Evolutionary conservation across 1,284 basidiomycete species (phyloP).

Genomic region (Sporisorium sorghi): DNA sequence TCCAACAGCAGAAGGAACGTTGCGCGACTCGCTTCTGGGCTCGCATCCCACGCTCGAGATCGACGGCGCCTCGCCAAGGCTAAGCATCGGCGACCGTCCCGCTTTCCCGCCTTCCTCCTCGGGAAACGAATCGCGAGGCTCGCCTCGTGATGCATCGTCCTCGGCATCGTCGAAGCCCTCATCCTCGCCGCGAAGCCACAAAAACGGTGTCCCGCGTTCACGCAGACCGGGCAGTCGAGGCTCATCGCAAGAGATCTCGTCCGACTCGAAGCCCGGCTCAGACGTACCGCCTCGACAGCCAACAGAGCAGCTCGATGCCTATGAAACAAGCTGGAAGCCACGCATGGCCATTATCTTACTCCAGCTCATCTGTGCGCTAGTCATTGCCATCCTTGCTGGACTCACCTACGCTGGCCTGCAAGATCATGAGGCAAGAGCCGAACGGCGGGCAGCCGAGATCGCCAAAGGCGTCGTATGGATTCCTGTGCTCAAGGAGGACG

Average conservation of each 20-base stretch:
- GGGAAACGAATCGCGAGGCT: constrained; percentile 13
- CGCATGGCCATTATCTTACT: constrained; percentile 35
- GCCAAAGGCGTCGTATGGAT: constrained; percentile 60
- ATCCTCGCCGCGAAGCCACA: neutral
- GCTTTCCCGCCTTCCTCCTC: constrained; percentile 15
- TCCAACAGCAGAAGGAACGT: constrained; percentile 32
- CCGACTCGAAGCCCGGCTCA: neutral
- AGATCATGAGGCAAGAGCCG: constrained; percentile 43
- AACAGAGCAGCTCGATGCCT: constrained; percentile 8
- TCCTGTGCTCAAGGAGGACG: constrained; percentile 53
- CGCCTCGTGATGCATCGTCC: constrained; percentile 6
- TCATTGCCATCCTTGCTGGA: constrained; percentile 48
- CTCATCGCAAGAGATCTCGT: neutral
- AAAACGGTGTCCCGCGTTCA: constrained; percentile 11
- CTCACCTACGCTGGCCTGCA: constrained; percentile 53
- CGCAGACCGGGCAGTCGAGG: constrained; percentile 28
- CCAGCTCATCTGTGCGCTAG: constrained; percentile 47
- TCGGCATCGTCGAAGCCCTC: constrained; percentile 31
- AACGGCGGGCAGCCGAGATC: constrained; percentile 45
- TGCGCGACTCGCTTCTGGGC: constrained; percentile 39
- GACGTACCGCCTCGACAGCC: constrained; percentile 11
- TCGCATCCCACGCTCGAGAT: constrained; percentile 43
- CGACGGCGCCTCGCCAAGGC: constrained; percentile 29
- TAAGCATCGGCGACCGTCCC: constrained; percentile 43
- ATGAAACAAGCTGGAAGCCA: constrained; percentile 35